phyloP scores from a whole-genome alignment of 148 eudicot species.

The Tetragonia tetragonoides region DNA sequence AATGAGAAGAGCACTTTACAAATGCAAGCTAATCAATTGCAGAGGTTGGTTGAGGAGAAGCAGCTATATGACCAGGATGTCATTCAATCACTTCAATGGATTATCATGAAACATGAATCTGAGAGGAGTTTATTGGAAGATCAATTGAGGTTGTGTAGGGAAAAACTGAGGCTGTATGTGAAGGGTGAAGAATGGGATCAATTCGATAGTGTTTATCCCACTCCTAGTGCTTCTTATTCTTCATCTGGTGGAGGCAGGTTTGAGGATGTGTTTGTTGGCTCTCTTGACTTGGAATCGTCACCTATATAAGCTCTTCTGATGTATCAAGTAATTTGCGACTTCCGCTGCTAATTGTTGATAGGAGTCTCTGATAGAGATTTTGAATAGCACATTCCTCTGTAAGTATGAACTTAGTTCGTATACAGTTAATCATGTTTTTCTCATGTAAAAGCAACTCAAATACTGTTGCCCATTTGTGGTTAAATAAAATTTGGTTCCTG shows the following conservation, averaged over 20 bases:
- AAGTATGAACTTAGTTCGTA: constrained; percentile 24
- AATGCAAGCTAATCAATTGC: constrained; percentile 54
- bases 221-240: constrained; percentile 31
- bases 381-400: constrained; percentile 22
- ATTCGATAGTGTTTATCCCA: constrained; percentile 31
- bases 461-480: constrained; percentile 13
- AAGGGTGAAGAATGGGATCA: constrained; percentile 47
- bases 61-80: constrained; percentile 77
- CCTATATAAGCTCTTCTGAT: constrained; percentile 29
- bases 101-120: constrained; percentile 52
- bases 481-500: constrained; percentile 15
- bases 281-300: constrained; percentile 46
- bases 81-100: constrained; percentile 70
- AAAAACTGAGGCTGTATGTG: constrained; percentile 31
- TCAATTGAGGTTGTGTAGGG: constrained; percentile 45
- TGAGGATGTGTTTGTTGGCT: constrained; percentile 46
- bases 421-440: neutral
- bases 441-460: constrained; percentile 21
- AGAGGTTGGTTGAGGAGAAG: constrained; percentile 63
- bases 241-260: constrained; percentile 23
- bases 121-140: constrained; percentile 56
- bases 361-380: constrained; percentile 17
- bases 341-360: constrained; percentile 21
- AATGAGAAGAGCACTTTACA: constrained; percentile 66
- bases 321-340: constrained; percentile 11